Conservation (phyloP, 225 moss, liverwort and hornwort species). For the Physcomitrellopsis africana region DNA sequence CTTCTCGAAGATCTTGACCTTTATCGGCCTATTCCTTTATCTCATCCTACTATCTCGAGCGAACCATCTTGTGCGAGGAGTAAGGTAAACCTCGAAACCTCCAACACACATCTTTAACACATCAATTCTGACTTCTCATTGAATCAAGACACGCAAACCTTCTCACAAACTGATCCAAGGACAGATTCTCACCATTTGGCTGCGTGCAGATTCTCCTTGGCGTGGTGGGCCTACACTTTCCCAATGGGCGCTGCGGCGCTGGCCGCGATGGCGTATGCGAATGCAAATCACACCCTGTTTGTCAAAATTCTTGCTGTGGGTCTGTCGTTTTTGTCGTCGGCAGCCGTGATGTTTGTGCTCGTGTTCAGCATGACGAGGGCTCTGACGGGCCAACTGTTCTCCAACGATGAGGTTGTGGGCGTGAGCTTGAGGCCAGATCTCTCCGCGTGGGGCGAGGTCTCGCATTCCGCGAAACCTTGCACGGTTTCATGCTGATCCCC, state of each 20-base stretch:
- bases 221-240: constrained; percentile 70
- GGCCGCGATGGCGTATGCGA: constrained; percentile 43
- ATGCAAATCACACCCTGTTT: constrained; percentile 13
- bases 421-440: constrained; percentile 43
- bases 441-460: constrained; percentile 34
- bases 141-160: background rate
- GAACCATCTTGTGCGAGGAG: constrained; percentile 39
- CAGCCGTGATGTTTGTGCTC: constrained; percentile 39
- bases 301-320: constrained; percentile 30
- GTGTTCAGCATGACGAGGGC: constrained; percentile 28
- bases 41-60: constrained; percentile 37
- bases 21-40: constrained; percentile 52
- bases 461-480: constrained; percentile 36
- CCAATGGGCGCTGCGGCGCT: constrained; percentile 50
- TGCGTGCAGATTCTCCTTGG: constrained; percentile 50
- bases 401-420: constrained; percentile 51
- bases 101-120: background rate
- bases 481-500: background rate
- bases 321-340: constrained; percentile 31
- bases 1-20: constrained; percentile 48
- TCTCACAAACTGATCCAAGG: background rate
- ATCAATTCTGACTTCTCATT: background rate
- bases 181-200: background rate
- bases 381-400: constrained; percentile 28
- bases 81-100: constrained; percentile 24